Conservation (phyloP, 495 filamentous ascomycete genomes). For the Penicillium steckii region DNA sequence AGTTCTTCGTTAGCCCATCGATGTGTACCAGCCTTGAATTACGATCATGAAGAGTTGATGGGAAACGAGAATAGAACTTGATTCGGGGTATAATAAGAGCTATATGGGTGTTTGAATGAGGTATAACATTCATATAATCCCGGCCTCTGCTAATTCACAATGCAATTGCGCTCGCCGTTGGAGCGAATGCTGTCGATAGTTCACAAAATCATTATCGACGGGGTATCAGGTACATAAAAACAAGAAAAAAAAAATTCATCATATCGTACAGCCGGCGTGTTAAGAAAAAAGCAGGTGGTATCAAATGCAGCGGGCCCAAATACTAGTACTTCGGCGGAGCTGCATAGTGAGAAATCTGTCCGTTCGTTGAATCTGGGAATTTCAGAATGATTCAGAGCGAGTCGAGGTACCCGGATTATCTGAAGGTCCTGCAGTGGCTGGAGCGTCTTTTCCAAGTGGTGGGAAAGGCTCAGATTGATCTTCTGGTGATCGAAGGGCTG, state of each 20-base stretch:
- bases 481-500: constrained; percentile 13
- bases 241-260: constrained; percentile 22
- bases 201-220: constrained; percentile 3
- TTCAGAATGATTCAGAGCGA: constrained; percentile 9
- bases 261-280: constrained; percentile 29
- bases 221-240: constrained; percentile 21
- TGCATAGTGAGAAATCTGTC: neutral
- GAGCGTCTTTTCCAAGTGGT: constrained; percentile 20
- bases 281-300: neutral
- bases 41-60: too few species aligned
- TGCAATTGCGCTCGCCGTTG: neutral
- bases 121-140: neutral
- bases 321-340: neutral
- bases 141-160: neutral
- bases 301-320: neutral
- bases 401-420: constrained; percentile 7
- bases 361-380: neutral
- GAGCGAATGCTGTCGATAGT: neutral
- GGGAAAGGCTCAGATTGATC: constrained; percentile 42
- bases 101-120: too few species aligned
- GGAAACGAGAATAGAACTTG: too few species aligned
- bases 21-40: too few species aligned
- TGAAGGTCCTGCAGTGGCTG: constrained; percentile 1
- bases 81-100: too few species aligned
- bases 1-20: too few species aligned